These are phyloP conservation scores for Leccinum griseonigrum DNA, from an alignment of 1,284 basidiomycete species.

Conservation along the genomic window DNA sequence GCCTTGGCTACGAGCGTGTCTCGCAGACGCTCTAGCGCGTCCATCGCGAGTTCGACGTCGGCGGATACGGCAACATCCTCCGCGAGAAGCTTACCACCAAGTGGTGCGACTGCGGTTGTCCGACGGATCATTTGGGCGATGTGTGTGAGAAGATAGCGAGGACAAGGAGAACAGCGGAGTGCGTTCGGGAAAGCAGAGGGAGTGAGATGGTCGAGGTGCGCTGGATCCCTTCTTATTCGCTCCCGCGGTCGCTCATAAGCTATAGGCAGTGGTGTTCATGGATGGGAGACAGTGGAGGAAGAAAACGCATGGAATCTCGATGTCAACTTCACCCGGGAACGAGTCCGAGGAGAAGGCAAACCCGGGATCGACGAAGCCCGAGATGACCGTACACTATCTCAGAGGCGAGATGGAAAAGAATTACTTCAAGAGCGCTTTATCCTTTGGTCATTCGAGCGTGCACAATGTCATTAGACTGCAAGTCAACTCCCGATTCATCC, in stretches of 20 bases:
- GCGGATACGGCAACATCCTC: conserved; percentile 64
- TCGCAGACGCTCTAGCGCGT: conserved; percentile 63
- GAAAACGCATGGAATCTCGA: conserved; percentile 74
- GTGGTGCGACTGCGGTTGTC: conserved; percentile 76
- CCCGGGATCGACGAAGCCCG: conserved; percentile 36
- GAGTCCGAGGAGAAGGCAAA: conserved; percentile 50
- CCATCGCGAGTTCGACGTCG: conserved; percentile 64
- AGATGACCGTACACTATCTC: conserved; percentile 66
- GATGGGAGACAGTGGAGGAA: conserved; percentile 68
- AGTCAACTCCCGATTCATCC: conserved; percentile 1
- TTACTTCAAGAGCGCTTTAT: conserved; percentile 63
- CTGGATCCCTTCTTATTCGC: not conserved
- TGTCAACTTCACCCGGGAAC: conserved; percentile 52
- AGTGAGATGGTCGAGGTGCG: conserved; percentile 66
- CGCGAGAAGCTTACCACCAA: conserved; percentile 66
- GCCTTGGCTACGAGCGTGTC: conserved; percentile 58
- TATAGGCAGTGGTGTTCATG: conserved; percentile 53
- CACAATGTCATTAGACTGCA: conserved; percentile 29
- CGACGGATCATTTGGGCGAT: conserved; percentile 69
- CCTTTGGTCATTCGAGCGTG: conserved; percentile 73
- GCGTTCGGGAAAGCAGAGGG: conserved; percentile 58
- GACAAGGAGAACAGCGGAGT: conserved; percentile 58
- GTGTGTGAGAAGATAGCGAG: conserved; percentile 67
- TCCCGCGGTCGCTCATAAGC: not conserved
- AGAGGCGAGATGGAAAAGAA: conserved; percentile 61